phyloP scores from a whole-genome alignment of 352 stramenopile genomes.

The Thalassiosira sp. region DNA sequence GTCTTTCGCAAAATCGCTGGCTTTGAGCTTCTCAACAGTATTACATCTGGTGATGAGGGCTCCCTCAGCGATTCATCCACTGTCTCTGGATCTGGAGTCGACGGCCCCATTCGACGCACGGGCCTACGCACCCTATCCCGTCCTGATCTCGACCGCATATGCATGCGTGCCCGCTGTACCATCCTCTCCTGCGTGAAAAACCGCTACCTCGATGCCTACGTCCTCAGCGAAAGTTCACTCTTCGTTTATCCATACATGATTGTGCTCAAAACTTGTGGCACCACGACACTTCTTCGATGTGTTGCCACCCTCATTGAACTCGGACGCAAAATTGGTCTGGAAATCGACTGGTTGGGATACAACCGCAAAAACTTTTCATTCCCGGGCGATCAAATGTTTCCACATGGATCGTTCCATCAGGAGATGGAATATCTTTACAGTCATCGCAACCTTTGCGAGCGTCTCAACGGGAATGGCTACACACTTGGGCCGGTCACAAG shows the following conservation, averaged over 20 bases:
- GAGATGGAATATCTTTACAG: constrained; percentile 95
- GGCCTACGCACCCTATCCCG: constrained; percentile 91
- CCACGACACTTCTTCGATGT: constrained; percentile 94
- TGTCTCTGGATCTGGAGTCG: not conserved
- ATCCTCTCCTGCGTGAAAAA: constrained; percentile 96
- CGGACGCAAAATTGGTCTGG: constrained; percentile 86
- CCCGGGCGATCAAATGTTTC: constrained; percentile 95
- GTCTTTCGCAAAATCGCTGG: constrained; percentile 67
- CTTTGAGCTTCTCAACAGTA: constrained; percentile 77
- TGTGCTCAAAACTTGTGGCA: constrained; percentile 99
- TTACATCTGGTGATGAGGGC: constrained; percentile 36
- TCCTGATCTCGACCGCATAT: constrained; percentile 91
- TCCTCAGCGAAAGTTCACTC: constrained; percentile 89
- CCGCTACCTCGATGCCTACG: constrained; percentile 93
- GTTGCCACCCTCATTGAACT: constrained; percentile 79
- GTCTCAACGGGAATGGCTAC: constrained; percentile 83
- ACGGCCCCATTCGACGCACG: constrained; percentile 62
- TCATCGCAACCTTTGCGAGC: constrained; percentile 72
- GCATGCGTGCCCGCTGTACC: constrained; percentile 92
- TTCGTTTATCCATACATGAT: constrained; percentile 99
- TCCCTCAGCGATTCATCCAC: constrained; percentile 24
- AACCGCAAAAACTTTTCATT: constrained; percentile 99
- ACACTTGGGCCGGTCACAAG: constrained; percentile 92
- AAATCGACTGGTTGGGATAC: constrained; percentile 98
- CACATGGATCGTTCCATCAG: constrained; percentile 94